Percentiles rank a stretch among this genome's conserved stretches.
Conservation (phyloP, 2,329 filamentous ascomycete species). For the Malbranchea cinnamomea region DNA sequence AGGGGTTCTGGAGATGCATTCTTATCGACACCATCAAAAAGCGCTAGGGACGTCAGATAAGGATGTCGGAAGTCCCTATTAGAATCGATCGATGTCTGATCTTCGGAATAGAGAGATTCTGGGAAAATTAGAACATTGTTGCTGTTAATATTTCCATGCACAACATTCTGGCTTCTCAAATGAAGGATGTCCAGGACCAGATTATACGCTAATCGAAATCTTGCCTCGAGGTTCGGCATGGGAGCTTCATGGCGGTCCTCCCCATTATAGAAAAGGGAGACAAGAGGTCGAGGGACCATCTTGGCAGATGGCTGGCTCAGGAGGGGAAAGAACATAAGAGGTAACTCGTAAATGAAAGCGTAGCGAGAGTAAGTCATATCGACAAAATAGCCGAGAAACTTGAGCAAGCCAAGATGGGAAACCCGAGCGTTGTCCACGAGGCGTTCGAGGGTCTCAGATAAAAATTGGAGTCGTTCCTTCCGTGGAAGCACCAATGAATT, state of each 20-base stretch:
- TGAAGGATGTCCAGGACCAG: conserved; percentile 42
- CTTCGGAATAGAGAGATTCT: conserved; percentile 20
- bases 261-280: conserved; percentile 28
- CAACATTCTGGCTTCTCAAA: conserved; percentile 40
- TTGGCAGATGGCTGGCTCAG: conserved; percentile 25
- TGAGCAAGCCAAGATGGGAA: conserved; percentile 27
- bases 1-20: conserved; percentile 30
- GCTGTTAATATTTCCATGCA: conserved; percentile 51
- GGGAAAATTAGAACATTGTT: conserved; percentile 47
- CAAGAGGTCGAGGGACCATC: conserved; percentile 25
- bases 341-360: conserved; percentile 46
- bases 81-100: conserved; percentile 8
- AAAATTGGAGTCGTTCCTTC: conserved; percentile 20
- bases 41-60: conserved; percentile 43
- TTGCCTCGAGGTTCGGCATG: conserved; percentile 44
- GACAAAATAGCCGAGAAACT: conserved; percentile 37
- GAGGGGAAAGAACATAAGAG: conserved; percentile 32
- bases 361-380: conserved; percentile 44
- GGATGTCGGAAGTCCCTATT: conserved; percentile 36
- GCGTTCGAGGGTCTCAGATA: conserved; percentile 25
- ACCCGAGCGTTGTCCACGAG: conserved; percentile 27
- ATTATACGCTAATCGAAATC: conserved; percentile 46
- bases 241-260: conserved; percentile 26
- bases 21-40: conserved; percentile 37
- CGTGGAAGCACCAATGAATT: conserved; percentile 16